A percentile compares a stretch with the other conserved stretches of the same genome.
phyloP scores from a whole-genome alignment of 495 filamentous ascomycete genomes.

The Cudoniella acicularis region DNA sequence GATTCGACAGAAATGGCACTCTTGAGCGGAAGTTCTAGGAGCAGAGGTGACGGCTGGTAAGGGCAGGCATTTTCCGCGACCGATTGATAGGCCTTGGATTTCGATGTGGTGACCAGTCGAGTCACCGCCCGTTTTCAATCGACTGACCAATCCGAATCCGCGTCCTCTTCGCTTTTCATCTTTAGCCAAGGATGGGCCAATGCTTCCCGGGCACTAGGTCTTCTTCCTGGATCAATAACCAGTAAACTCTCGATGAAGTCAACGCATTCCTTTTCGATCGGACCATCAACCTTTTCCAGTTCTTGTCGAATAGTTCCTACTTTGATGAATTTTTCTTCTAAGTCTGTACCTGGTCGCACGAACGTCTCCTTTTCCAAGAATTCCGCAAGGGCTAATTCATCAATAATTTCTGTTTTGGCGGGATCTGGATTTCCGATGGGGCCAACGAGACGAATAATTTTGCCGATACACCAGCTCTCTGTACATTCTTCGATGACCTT shows the following conservation, averaged over 20 bases:
- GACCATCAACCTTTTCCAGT: background rate
- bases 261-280: background rate
- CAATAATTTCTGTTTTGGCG: background rate
- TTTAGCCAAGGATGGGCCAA: no score
- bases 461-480: background rate
- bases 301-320: background rate
- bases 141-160: no score
- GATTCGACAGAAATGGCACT: no score
- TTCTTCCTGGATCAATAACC: constrained; percentile 23
- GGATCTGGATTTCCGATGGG: background rate
- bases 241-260: constrained; percentile 15
- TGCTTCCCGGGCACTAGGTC: constrained; percentile 26
- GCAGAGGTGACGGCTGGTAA: no score
- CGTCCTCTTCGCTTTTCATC: no score
- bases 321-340: background rate
- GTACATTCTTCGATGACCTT: background rate
- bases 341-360: background rate
- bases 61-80: no score
- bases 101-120: no score
- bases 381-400: background rate
- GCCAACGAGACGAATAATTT: background rate
- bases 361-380: background rate
- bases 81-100: no score
- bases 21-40: no score
- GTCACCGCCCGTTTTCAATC: no score